These are phyloP conservation scores for Chrysoporthe austroafricana DNA, from an alignment of 2,329 filamentous ascomycete species.

Conservation along the genomic window DNA sequence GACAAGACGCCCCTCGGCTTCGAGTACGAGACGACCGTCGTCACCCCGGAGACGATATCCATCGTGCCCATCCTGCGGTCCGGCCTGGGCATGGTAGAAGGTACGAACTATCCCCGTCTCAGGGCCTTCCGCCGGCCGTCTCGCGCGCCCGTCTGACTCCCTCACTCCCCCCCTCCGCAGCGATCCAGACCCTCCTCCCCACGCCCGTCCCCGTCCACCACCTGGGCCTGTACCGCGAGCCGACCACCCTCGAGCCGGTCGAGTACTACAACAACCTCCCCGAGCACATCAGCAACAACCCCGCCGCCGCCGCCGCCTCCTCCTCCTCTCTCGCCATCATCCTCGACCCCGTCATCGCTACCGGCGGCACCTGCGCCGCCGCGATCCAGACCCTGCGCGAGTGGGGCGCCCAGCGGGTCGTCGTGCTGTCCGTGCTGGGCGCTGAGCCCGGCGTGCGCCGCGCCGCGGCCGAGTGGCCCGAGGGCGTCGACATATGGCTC, in stretches of 20 bases:
- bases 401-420: slow-evolving; percentile 84
- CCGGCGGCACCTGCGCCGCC: slow-evolving; percentile 84
- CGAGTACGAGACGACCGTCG: slow-evolving; percentile 68
- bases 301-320: slow-evolving; percentile 38
- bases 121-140: neutral
- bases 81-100: slow-evolving; percentile 88
- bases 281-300: slow-evolving; percentile 59
- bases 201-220: slow-evolving; percentile 83
- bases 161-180: slow-evolving; percentile 43
- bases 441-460: slow-evolving; percentile 70
- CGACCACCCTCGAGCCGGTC: slow-evolving; percentile 82
- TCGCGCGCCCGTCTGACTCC: neutral
- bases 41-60: slow-evolving; percentile 70
- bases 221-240: slow-evolving; percentile 92
- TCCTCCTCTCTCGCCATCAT: slow-evolving; percentile 65
- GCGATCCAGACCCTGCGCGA: slow-evolving; percentile 88
- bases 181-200: slow-evolving; percentile 82
- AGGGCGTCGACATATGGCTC: slow-evolving; percentile 78
- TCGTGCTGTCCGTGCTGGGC: slow-evolving; percentile 77
- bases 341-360: slow-evolving; percentile 91
- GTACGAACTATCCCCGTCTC: slow-evolving; percentile 43
- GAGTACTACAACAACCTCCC: slow-evolving; percentile 99
- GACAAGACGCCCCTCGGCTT: slow-evolving; percentile 79
- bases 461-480: slow-evolving; percentile 78
- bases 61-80: slow-evolving; percentile 93